Percentiles rank a stretch among this genome's conserved stretches.
phyloP scores from a whole-genome alignment of 768 basidiomycete species.

The Phlegmacium glaucopus region DNA sequence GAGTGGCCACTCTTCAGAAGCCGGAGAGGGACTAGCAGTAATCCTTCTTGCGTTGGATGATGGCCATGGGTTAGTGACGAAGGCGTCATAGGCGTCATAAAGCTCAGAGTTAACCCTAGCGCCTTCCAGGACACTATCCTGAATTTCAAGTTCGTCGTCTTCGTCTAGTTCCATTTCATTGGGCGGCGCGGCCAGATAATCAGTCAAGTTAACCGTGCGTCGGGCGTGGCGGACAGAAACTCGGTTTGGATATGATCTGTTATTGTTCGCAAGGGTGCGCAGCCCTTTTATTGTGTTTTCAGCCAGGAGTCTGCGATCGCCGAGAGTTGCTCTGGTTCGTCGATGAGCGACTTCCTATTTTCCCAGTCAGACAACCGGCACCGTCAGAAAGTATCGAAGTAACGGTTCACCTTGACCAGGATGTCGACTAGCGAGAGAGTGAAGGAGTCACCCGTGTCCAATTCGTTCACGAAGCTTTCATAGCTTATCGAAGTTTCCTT shows the following conservation, averaged over 20 bases:
- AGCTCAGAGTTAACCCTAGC: constrained; percentile 56
- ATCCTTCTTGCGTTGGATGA: constrained; percentile 17
- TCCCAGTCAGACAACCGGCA: background rate
- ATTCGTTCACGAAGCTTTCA: constrained; percentile 70
- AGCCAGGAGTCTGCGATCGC: constrained; percentile 62
- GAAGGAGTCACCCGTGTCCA: constrained; percentile 79
- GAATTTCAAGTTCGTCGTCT: constrained; percentile 56
- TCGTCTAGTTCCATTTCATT: constrained; percentile 66
- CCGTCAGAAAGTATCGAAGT: background rate
- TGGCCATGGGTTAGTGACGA: constrained; percentile 28
- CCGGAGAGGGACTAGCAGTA: constrained; percentile 31
- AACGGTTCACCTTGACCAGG: constrained; percentile 64
- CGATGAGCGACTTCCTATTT: constrained; percentile 76
- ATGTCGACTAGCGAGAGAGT: constrained; percentile 73
- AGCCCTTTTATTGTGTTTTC: constrained; percentile 65
- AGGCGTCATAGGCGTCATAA: constrained; percentile 71
- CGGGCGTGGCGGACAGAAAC: constrained; percentile 27
- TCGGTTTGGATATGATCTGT: constrained; percentile 50
- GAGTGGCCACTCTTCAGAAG: constrained; percentile 29
- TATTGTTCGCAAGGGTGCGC: constrained; percentile 49
- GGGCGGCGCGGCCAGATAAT: constrained; percentile 47
- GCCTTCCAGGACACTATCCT: constrained; percentile 49
- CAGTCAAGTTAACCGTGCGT: constrained; percentile 43
- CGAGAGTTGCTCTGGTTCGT: constrained; percentile 45
- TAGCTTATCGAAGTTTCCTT: constrained; percentile 68